Evolutionary conservation across 2,329 filamentous ascomycete species (phyloP).

Genomic region (Macrophomina pseudophaseolina): DNA sequence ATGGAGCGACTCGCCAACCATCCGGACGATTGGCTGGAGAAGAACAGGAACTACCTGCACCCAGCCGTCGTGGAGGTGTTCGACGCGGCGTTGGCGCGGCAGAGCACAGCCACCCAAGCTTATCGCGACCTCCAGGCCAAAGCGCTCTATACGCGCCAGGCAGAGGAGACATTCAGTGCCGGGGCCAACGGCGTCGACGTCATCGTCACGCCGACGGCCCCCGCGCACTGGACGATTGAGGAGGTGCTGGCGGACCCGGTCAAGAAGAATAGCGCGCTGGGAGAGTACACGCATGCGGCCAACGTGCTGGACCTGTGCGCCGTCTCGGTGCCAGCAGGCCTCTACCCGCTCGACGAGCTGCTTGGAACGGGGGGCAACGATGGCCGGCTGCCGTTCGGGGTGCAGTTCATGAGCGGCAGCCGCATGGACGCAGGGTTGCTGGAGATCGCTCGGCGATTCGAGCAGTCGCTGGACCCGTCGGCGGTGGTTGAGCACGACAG

Average conservation of each 20-base stretch:
- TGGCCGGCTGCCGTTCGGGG: conserved; percentile 47
- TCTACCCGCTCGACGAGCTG: conserved; percentile 37
- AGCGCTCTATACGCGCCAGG: conserved; percentile 38
- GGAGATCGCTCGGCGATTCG: conserved; percentile 44
- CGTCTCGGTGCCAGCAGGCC: conserved; percentile 55
- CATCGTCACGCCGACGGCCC: conserved; percentile 60
- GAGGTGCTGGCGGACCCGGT: conserved; percentile 60
- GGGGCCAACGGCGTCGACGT: conserved; percentile 38
- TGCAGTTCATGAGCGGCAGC: conserved; percentile 46
- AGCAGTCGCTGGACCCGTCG: conserved; percentile 28
- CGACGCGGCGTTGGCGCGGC: conserved; percentile 35
- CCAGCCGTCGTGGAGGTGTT: conserved; percentile 55
- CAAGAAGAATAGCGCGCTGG: conserved; percentile 55
- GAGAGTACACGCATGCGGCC: conserved; percentile 63
- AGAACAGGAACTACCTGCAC: conserved; percentile 50
- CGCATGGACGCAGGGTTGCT: conserved; percentile 48
- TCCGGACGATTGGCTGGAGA: conserved; percentile 39
- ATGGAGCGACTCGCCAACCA: conserved; percentile 57
- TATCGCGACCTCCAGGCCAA: conserved; percentile 43
- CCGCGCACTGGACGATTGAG: conserved; percentile 55
- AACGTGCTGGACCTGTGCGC: conserved; percentile 63
- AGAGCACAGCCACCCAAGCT: conserved; percentile 39
- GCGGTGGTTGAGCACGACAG: background rate
- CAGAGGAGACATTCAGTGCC: conserved; percentile 38
- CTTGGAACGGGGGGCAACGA: conserved; percentile 34